Percentiles rank a stretch among this genome's conserved stretches.
phyloP scores from a whole-genome alignment of 495 filamentous ascomycete genomes.

The Pyronema domesticum region DNA sequence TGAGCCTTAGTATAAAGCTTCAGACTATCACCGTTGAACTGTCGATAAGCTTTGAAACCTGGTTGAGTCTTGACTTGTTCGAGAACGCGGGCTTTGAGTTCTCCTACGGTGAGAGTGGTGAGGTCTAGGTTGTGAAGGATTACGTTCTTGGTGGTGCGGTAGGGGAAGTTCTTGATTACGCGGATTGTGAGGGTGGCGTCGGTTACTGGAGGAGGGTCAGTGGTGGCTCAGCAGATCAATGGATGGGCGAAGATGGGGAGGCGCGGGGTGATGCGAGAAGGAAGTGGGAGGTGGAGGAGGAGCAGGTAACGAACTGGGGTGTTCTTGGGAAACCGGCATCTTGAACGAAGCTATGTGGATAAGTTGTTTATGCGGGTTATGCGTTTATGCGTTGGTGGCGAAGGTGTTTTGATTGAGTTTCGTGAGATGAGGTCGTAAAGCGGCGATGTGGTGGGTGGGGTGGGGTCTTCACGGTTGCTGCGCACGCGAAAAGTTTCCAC shows the following conservation, averaged over 20 bases:
- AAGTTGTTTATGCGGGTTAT: background rate
- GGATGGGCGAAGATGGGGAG: background rate
- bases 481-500: too few relatives aligned
- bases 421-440: too few relatives aligned
- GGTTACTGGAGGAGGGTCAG: slow-evolving; percentile 8
- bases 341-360: too few relatives aligned
- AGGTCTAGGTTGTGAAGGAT: slow-evolving; percentile 22
- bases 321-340: too few relatives aligned
- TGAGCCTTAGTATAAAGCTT: slow-evolving; percentile 25
- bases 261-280: too few relatives aligned
- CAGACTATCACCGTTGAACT: slow-evolving; percentile 18
- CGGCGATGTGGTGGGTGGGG: too few relatives aligned
- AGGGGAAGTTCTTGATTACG: slow-evolving; percentile 25
- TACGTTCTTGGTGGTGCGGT: slow-evolving; percentile 21
- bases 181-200: slow-evolving; percentile 24
- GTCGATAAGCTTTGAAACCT: slow-evolving; percentile 22
- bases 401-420: too few relatives aligned
- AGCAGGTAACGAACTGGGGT: too few relatives aligned
- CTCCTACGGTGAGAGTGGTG: slow-evolving; percentile 19
- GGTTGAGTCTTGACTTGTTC: slow-evolving; percentile 15
- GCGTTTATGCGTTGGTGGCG: background rate
- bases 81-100: slow-evolving; percentile 7
- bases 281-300: too few relatives aligned
- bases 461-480: too few relatives aligned
- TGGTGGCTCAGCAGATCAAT: background rate